phyloP scores from a whole-genome alignment of 2,329 filamentous ascomycete species.

The Escovopsis sp. region DNA sequence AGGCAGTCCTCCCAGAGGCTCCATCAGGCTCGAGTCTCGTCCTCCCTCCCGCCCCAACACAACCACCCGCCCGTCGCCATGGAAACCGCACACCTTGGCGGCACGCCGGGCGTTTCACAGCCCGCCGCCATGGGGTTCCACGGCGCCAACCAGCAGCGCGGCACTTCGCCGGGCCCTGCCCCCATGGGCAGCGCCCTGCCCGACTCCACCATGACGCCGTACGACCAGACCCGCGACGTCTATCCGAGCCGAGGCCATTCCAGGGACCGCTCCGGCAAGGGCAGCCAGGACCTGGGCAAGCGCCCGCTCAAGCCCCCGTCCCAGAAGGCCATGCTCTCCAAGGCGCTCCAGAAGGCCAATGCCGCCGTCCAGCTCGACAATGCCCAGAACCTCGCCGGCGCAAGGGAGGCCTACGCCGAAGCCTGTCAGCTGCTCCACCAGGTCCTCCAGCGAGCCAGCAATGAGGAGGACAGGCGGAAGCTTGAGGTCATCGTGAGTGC shows the following conservation, averaged over 20 bases:
- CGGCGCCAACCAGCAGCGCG: constrained; percentile 6
- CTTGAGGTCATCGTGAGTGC: constrained; percentile 81
- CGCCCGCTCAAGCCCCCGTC: constrained; percentile 38
- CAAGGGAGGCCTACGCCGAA: constrained; percentile 78
- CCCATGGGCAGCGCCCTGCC: constrained; percentile 4
- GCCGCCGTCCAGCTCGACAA: constrained; percentile 92
- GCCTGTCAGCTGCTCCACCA: constrained; percentile 78
- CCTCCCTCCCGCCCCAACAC: not conserved
- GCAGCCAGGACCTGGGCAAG: constrained; percentile 17
- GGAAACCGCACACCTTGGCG: not conserved
- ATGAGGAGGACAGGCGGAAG: constrained; percentile 77
- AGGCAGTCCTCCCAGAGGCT: constrained; percentile 20
- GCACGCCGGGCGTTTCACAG: not conserved
- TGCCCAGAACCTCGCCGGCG: constrained; percentile 84
- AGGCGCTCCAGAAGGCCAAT: constrained; percentile 87
- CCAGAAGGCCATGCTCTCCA: constrained; percentile 94
- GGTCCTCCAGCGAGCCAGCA: constrained; percentile 71
- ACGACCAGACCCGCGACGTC: constrained; percentile 16
- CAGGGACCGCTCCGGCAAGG: constrained; percentile 17
- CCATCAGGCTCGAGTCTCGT: constrained; percentile 21
- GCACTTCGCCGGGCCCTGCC: constrained; percentile 7
- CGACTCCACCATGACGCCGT: constrained; percentile 12
- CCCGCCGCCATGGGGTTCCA: not conserved
- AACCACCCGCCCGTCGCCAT: constrained; percentile 1
- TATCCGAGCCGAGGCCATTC: constrained; percentile 16